Percentiles rank a stretch among this genome's conserved stretches.
phyloP scores from a whole-genome alignment of 2,329 filamentous ascomycete species.

The Leptographium lundbergii region DNA sequence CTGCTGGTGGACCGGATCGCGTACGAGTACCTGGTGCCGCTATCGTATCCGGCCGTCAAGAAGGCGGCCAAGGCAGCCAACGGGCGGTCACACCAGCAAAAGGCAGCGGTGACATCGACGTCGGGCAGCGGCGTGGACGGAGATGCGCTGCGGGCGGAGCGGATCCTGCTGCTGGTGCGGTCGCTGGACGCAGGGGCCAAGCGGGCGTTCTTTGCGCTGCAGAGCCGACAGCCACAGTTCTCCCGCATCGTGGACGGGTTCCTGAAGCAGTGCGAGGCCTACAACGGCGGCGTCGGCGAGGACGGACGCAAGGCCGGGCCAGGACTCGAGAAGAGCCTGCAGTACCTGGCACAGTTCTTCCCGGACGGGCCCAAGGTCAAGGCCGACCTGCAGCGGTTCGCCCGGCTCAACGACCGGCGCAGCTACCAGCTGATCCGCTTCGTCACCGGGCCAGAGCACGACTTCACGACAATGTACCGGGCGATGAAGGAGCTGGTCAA shows the following conservation, averaged over 20 bases:
- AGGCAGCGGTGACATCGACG: not conserved
- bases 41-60: conserved; percentile 65
- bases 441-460: conserved; percentile 70
- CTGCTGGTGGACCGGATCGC: conserved; percentile 72
- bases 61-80: conserved; percentile 50
- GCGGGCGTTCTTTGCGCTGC: conserved; percentile 78
- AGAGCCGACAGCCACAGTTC: conserved; percentile 63
- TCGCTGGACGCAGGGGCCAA: conserved; percentile 67
- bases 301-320: conserved; percentile 58
- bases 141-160: conserved; percentile 69
- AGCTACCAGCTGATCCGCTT: conserved; percentile 83
- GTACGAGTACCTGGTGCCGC: conserved; percentile 77
- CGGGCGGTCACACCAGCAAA: conserved; percentile 20
- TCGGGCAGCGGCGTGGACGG: conserved; percentile 37
- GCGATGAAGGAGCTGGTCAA: conserved; percentile 84
- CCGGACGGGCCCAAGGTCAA: conserved; percentile 62
- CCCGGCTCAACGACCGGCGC: conserved; percentile 79
- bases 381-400: conserved; percentile 77
- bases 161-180: conserved; percentile 70
- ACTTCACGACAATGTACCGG: conserved; percentile 82
- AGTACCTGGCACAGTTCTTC: conserved; percentile 60
- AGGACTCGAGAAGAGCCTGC: conserved; percentile 59
- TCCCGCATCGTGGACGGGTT: conserved; percentile 64
- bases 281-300: conserved; percentile 75
- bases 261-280: conserved; percentile 72